Evolutionary conservation across 768 basidiomycete genomes (phyloP).

Genomic region (Collybia mongolica): DNA sequence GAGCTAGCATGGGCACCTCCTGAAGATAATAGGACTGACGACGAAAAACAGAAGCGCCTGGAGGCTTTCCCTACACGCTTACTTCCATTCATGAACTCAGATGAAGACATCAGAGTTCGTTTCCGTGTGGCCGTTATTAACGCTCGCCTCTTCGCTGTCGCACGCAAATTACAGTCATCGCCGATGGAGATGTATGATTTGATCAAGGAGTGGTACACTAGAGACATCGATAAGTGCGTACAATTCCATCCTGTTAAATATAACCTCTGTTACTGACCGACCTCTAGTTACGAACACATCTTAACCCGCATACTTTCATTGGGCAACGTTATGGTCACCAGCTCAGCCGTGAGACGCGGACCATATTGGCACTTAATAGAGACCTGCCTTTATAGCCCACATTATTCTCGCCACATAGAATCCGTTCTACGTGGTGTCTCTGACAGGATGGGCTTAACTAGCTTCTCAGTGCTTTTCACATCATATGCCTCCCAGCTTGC

Average conservation of each 20-base stretch:
- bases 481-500: conserved; percentile 79
- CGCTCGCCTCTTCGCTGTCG: conserved; percentile 54
- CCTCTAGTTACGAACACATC: conserved; percentile 68
- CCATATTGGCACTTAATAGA: conserved; percentile 91
- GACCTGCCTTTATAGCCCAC: conserved; percentile 42
- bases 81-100: conserved; percentile 54
- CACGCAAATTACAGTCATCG: conserved; percentile 30
- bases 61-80: conserved; percentile 40
- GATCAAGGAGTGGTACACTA: conserved; percentile 44
- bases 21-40: conserved; percentile 26
- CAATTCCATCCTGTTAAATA: background rate
- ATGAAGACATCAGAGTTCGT: conserved; percentile 82
- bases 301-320: conserved; percentile 69
- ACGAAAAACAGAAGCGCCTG: conserved; percentile 28
- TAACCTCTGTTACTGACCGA: conserved; percentile 1
- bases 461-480: conserved; percentile 66
- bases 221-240: conserved; percentile 49
- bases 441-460: conserved; percentile 60
- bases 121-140: conserved; percentile 69
- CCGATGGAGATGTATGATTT: conserved; percentile 42
- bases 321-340: conserved; percentile 78
- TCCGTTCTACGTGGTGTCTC: conserved; percentile 63
- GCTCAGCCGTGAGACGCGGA: conserved; percentile 72
- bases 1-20: conserved; percentile 45
- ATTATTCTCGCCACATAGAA: conserved; percentile 40